These are phyloP conservation scores for Tagetes patula DNA, from an alignment of 129 eudicot species.

Conservation along the genomic window DNA sequence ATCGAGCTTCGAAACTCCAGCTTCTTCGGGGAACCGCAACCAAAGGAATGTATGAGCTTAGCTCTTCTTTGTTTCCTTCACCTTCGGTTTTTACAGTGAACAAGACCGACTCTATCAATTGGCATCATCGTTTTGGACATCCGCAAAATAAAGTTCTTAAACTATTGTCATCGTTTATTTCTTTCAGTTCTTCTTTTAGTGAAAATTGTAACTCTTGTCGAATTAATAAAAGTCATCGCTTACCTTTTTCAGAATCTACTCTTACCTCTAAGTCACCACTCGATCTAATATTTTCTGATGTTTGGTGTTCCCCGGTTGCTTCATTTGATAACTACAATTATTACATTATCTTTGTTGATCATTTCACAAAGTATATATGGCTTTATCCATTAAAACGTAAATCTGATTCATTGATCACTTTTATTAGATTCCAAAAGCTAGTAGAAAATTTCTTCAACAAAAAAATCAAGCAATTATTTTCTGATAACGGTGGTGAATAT, in stretches of 20 bases:
- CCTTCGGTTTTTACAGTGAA: neutral
- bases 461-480: no score
- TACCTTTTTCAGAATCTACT: neutral
- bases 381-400: no score
- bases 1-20: neutral
- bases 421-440: no score
- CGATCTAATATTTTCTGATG: neutral
- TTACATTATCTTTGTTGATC: no score
- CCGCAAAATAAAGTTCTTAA: neutral
- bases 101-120: neutral
- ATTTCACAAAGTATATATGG: no score
- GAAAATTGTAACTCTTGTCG: conserved; percentile 1
- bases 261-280: neutral
- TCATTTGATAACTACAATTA: neutral
- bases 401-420: no score
- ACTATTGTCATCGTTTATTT: neutral
- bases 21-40: neutral
- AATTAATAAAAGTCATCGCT: neutral
- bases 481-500: no score
- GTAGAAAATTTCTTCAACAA: no score
- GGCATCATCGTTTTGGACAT: neutral
- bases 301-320: neutral
- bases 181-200: neutral
- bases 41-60: neutral
- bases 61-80: no score